Conservation (phyloP, 2,329 filamentous ascomycete species). For the Aureobasidium sp. region DNA sequence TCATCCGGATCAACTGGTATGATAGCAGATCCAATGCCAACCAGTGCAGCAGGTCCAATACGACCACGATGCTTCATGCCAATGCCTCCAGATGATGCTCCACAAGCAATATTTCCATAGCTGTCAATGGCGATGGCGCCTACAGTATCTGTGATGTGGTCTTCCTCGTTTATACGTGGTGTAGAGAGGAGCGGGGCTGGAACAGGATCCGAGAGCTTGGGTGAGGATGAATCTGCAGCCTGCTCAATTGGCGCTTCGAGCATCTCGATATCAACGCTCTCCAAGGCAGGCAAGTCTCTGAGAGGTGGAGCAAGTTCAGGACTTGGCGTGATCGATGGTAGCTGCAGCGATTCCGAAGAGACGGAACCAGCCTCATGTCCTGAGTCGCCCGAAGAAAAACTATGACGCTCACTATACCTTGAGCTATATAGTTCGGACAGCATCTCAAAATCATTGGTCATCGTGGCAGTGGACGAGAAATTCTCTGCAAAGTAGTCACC, state of each 20-base stretch:
- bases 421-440: slow-evolving; percentile 9
- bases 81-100: slow-evolving; percentile 96
- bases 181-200: neutral
- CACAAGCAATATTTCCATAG: slow-evolving; percentile 89
- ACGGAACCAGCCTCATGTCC: slow-evolving; percentile 25
- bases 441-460: neutral
- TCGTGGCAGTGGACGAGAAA: neutral
- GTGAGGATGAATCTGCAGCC: neutral
- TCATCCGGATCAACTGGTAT: slow-evolving; percentile 81
- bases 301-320: slow-evolving; percentile 18
- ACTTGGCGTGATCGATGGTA: slow-evolving; percentile 29
- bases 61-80: slow-evolving; percentile 98
- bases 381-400: slow-evolving; percentile 42
- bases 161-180: slow-evolving; percentile 34
- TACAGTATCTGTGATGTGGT: slow-evolving; percentile 91
- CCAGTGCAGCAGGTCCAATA: slow-evolving; percentile 90
- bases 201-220: neutral
- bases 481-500: slow-evolving; percentile 3
- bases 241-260: neutral
- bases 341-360: slow-evolving; percentile 29
- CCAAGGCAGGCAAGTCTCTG: neutral
- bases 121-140: slow-evolving; percentile 94
- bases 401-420: slow-evolving; percentile 31
- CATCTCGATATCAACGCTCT: neutral
- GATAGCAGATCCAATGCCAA: slow-evolving; percentile 91